A percentile compares a stretch with the other conserved stretches of the same genome.
Conservation (phyloP, 2,329 filamentous ascomycete genomes). For the Aureobasidium leucospermi region DNA sequence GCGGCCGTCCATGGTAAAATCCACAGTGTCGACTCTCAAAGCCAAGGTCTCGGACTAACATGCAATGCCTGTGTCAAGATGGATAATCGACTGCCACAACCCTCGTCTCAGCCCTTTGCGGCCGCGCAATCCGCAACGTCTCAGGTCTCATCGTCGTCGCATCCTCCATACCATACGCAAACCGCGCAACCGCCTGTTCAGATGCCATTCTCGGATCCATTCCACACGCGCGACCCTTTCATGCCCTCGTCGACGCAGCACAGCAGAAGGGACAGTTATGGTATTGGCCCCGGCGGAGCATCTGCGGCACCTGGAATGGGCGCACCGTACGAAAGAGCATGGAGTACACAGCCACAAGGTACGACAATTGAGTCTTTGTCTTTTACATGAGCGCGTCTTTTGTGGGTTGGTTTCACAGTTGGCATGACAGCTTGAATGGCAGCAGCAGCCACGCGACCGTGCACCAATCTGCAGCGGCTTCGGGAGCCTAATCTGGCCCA, state of each 20-base stretch:
- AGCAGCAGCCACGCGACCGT: constrained; percentile 11
- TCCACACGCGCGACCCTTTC: constrained; percentile 41
- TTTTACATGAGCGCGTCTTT: background rate
- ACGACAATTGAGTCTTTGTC: background rate
- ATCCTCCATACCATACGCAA: constrained; percentile 25
- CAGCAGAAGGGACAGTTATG: constrained; percentile 36
- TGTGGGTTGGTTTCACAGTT: background rate
- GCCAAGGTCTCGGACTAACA: background rate
- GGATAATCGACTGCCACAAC: constrained; percentile 29
- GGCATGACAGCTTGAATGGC: background rate
- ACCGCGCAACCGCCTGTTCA: constrained; percentile 36
- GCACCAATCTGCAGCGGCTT: background rate
- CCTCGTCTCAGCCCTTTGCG: constrained; percentile 16
- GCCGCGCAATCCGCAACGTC: background rate
- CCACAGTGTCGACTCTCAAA: background rate
- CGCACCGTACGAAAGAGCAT: constrained; percentile 24
- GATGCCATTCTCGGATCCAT: constrained; percentile 41
- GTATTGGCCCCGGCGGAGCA: constrained; percentile 21
- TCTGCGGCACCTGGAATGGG: background rate
- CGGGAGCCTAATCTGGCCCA: background rate
- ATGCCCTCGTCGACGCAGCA: constrained; percentile 29
- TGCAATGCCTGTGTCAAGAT: background rate
- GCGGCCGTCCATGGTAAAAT: constrained; percentile 1
- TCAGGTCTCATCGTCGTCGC: constrained; percentile 27
- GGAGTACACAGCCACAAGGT: constrained; percentile 14